These are phyloP conservation scores for Rhodotorula diobovata DNA, from an alignment of 768 basidiomycete genomes.

Conservation along the genomic window DNA sequence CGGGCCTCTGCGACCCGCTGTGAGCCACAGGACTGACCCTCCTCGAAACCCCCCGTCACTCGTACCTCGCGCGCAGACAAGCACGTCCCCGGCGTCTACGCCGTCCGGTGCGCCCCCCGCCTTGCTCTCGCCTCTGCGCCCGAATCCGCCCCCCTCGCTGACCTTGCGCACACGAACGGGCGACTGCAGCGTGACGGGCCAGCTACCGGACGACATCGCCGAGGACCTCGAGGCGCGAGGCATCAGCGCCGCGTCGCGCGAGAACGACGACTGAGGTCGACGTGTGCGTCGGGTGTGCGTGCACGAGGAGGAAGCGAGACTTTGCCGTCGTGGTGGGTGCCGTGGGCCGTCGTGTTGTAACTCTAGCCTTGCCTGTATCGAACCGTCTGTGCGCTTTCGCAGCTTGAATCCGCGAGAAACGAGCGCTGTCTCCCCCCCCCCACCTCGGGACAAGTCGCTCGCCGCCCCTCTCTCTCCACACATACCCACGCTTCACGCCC, in stretches of 20 bases:
- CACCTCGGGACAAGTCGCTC: no score
- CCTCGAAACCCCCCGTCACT: no score
- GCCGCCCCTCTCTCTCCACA: no score
- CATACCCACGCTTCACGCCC: not conserved
- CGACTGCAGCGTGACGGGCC: constrained; percentile 69
- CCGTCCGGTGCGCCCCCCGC: constrained; percentile 55
- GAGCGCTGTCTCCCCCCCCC: not conserved
- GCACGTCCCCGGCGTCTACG: constrained; percentile 86
- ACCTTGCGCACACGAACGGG: not conserved
- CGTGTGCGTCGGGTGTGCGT: not conserved
- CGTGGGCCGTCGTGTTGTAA: not conserved
- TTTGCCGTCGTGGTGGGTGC: no score
- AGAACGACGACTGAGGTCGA: constrained; percentile 37
- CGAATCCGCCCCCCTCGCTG: not conserved
- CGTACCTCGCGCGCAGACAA: constrained; percentile 65
- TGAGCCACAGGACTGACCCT: not conserved
- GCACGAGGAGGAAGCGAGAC: no score
- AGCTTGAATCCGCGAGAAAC: not conserved
- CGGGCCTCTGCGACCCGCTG: not conserved
- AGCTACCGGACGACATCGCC: constrained; percentile 78
- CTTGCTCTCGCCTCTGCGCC: not conserved
- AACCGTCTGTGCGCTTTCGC: not conserved
- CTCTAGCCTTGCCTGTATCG: not conserved
- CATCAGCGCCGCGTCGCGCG: constrained; percentile 56
- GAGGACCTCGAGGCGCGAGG: constrained; percentile 69